phyloP scores from a whole-genome alignment of 306 rosid genomes.

The Trichosanthes cucumerina region DNA sequence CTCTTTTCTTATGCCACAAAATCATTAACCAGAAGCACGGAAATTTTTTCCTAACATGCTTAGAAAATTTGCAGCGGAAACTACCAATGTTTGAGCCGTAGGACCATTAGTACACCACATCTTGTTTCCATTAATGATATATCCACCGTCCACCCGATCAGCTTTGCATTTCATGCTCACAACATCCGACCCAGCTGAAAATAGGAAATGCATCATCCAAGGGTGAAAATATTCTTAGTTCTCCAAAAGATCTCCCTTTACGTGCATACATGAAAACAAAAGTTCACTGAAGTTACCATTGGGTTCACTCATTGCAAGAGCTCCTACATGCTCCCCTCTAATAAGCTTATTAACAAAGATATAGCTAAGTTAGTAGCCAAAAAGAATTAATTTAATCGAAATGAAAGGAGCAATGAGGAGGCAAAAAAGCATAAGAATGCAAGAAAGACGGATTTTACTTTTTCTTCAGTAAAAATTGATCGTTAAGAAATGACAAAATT shows the following conservation, averaged over 20 bases:
- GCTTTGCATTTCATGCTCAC: constrained; percentile 99
- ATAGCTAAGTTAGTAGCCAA: constrained; percentile 17
- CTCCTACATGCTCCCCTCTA: constrained; percentile 93
- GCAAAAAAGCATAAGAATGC: background rate
- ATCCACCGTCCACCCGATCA: constrained; percentile 76
- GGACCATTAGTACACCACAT: constrained; percentile 99
- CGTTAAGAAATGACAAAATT: background rate
- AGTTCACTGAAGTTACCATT: constrained; percentile 45
- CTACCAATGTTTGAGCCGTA: constrained; percentile 79
- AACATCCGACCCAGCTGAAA: constrained; percentile 89
- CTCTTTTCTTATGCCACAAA: background rate
- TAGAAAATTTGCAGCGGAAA: constrained; percentile 6
- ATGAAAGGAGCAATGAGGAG: background rate
- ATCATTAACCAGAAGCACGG: background rate
- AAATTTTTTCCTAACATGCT: background rate
- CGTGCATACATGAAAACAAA: background rate
- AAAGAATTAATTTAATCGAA: background rate
- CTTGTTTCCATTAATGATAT: constrained; percentile 80
- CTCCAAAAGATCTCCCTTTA: constrained; percentile 9
- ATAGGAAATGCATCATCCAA: constrained; percentile 9
- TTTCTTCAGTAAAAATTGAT: background rate
- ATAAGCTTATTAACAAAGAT: constrained; percentile 53
- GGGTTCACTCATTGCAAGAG: constrained; percentile 97
- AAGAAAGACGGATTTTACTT: background rate
- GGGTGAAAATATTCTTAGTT: constrained; percentile 1